phyloP scores from a whole-genome alignment of 148 eudicot genomes.

The Polygonum maritimum region DNA sequence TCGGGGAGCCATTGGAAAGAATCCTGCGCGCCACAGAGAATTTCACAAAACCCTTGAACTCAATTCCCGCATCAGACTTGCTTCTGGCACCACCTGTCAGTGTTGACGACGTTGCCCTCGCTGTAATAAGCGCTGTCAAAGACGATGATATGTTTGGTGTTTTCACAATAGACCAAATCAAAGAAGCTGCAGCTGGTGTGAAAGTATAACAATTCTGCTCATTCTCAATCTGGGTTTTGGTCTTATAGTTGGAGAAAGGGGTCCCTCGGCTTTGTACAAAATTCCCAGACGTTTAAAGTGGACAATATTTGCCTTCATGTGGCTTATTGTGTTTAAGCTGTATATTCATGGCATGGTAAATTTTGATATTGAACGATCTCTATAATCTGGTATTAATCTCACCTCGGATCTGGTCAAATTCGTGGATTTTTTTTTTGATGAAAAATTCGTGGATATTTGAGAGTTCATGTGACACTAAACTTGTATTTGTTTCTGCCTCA shows the following conservation, averaged over 20 bases:
- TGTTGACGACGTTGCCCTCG: slow-evolving; percentile 77
- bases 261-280: neutral
- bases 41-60: slow-evolving; percentile 56
- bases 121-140: slow-evolving; percentile 58
- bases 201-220: slow-evolving; percentile 27
- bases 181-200: slow-evolving; percentile 75
- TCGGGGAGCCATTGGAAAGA: slow-evolving; percentile 81
- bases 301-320: neutral
- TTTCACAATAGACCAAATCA: slow-evolving; percentile 84
- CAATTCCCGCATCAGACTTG: slow-evolving; percentile 85
- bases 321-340: neutral
- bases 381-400: neutral
- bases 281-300: neutral
- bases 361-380: neutral
- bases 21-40: slow-evolving; percentile 52
- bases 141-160: slow-evolving; percentile 87
- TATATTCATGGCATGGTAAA: neutral
- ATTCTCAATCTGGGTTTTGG: neutral
- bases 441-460: neutral
- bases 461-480: neutral
- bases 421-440: too few relatives aligned
- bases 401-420: neutral
- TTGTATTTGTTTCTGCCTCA: neutral
- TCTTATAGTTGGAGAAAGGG: neutral
- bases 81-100: slow-evolving; percentile 87